These are phyloP conservation scores for Cyclanthera cordifolia DNA, from an alignment of 306 rosid genomes.

Conservation along the genomic window DNA sequence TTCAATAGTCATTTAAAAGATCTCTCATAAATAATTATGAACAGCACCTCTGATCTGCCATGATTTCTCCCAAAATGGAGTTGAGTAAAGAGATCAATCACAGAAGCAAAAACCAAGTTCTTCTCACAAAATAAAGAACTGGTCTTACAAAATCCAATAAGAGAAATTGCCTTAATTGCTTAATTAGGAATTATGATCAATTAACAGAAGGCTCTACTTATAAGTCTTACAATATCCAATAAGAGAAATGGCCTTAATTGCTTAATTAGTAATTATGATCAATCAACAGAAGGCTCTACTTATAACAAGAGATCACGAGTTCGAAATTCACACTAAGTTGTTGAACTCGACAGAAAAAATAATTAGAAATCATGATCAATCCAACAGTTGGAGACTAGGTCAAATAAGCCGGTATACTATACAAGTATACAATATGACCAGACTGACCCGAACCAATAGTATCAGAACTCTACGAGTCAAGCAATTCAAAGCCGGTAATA, in stretches of 20 bases:
- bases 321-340: too few species aligned
- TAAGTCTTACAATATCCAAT: too few species aligned
- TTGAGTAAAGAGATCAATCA: background rate
- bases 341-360: too few species aligned
- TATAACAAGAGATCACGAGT: too few species aligned
- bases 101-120: background rate
- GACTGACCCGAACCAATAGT: background rate
- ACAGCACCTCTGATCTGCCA: background rate
- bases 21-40: background rate
- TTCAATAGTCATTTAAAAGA: background rate
- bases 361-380: background rate
- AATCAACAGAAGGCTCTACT: too few species aligned
- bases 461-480: background rate
- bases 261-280: too few species aligned
- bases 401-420: background rate
- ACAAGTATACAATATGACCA: background rate
- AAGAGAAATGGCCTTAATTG: background rate
- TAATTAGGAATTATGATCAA: too few species aligned
- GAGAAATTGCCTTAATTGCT: background rate
- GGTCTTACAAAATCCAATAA: background rate
- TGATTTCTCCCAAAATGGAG: background rate
- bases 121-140: background rate
- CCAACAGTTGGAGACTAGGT: background rate
- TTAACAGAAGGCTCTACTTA: too few species aligned
- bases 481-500: background rate